phyloP scores from a whole-genome alignment of 2,329 filamentous ascomycete genomes.

The Scedosporium dehoogii region DNA sequence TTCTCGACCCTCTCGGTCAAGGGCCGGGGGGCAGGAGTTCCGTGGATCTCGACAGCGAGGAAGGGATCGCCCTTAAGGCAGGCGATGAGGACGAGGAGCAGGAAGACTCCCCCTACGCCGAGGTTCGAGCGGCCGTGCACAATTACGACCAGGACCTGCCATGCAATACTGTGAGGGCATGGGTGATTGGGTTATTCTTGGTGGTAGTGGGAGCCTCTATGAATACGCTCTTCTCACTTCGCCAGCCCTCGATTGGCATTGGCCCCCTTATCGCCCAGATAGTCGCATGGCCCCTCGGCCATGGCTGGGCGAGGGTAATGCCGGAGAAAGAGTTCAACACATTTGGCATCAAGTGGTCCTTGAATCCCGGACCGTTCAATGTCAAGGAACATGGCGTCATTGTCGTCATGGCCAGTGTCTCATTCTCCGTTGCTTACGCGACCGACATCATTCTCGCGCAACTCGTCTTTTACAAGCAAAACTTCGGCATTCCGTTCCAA shows the following conservation, averaged over 20 bases:
- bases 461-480: slow-evolving; percentile 59
- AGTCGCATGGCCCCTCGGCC: slow-evolving; percentile 53
- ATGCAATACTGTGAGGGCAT: slow-evolving; percentile 56
- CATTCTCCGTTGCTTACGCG: slow-evolving; percentile 60
- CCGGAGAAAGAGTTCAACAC: slow-evolving; percentile 38
- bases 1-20: slow-evolving; percentile 35
- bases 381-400: slow-evolving; percentile 62
- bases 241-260: slow-evolving; percentile 51
- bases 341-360: slow-evolving; percentile 42
- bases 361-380: slow-evolving; percentile 63
- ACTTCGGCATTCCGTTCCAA: slow-evolving; percentile 58
- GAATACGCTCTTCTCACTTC: slow-evolving; percentile 55
- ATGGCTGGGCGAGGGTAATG: slow-evolving; percentile 48
- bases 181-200: slow-evolving; percentile 50
- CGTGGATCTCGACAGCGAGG: slow-evolving; percentile 11
- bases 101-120: slow-evolving; percentile 55
- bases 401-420: slow-evolving; percentile 61
- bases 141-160: slow-evolving; percentile 57
- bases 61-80: slow-evolving; percentile 12
- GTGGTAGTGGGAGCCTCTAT: slow-evolving; percentile 47
- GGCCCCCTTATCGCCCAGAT: slow-evolving; percentile 54
- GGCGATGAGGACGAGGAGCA: slow-evolving; percentile 19
- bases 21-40: slow-evolving; percentile 8
- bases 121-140: slow-evolving; percentile 53
- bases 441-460: slow-evolving; percentile 67